Base-by-base conservation (phyloP, 164 flowering plant species). In the Magnolia changhungtana region DNA sequence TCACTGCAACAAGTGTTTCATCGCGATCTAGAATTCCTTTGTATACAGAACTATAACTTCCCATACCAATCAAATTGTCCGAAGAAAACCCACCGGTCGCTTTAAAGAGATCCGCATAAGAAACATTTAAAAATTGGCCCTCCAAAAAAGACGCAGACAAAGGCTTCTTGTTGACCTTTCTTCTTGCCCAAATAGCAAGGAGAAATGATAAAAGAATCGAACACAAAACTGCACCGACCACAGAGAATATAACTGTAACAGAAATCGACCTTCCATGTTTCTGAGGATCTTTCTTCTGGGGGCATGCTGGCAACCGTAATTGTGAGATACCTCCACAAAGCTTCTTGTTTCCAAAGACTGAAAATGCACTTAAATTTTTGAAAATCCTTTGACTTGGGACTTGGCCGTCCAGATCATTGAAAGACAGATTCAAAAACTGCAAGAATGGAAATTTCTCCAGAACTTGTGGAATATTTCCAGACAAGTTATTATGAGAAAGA, bases 21-120 rank as follows among this genome's bases (percentile, higher is more conserved):
- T 71, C 59, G 0, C 19, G 27, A 14, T 16, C 63, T 14, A 83
- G 61, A 7, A 14, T 71, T 31, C 82, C 85, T 68, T 76, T 84
- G 69, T 83, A 86, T 7, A 86, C 87, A 21, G 79, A 80, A 3
- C 87, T 83, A 74, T 51, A 81, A 19, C 83, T 78, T 13, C 87
- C 87, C 27, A 65, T 59, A 1, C 89, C 89, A n/a, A 84, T 73
- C 67, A 84, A 61, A 74, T 83, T 84, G 8, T 37, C 68, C 4
- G 76, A n/a, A 21, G 84, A 78, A 21, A 86, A 84, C 7, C 81
- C 82, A 59, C 69, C 20, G 4, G 89, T 81, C 19, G 87, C 83
- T 27, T 71, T 70, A 4, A 71, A 69, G 5, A 86, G 84, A 6
- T 77, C 80, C 10, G 69, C 59, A 55, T 81, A 82, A 8, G 85